Conservation (phyloP, 108 stramenopile species). For the Seminavis robusta region DNA sequence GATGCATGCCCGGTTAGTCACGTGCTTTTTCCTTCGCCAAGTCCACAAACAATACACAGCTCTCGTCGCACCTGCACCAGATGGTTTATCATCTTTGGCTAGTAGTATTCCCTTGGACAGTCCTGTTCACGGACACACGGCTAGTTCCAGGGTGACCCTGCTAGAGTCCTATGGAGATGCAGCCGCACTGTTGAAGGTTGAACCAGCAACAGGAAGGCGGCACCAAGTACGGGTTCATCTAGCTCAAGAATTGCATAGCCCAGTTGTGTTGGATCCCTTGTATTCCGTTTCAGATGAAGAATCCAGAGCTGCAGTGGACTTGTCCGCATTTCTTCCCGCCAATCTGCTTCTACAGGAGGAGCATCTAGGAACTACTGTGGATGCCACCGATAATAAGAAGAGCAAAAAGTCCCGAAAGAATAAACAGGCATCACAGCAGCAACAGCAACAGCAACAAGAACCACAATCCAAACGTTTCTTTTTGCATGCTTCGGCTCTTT, state of each 20-base stretch:
- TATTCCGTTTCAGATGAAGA: slow-evolving; percentile 29
- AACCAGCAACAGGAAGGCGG: slow-evolving; percentile 68
- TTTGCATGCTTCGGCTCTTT: slow-evolving; percentile 50
- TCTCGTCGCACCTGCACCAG: slow-evolving; percentile 25
- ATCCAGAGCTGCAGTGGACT: not conserved
- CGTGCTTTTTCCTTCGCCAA: slow-evolving; percentile 57
- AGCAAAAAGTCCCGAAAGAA: not conserved
- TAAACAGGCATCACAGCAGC: not conserved
- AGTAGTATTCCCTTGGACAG: slow-evolving; percentile 2
- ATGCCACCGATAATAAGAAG: not conserved
- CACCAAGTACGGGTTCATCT: slow-evolving; percentile 81
- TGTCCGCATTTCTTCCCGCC: not conserved
- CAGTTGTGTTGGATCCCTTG: slow-evolving; percentile 46
- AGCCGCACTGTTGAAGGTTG: slow-evolving; percentile 42
- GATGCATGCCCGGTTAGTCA: slow-evolving; percentile 52
- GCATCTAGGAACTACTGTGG: slow-evolving; percentile 5
- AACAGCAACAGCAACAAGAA: slow-evolving; percentile 8
- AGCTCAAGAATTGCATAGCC: slow-evolving; percentile 42
- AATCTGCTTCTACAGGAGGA: slow-evolving; percentile 2
- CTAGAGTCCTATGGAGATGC: slow-evolving; percentile 1
- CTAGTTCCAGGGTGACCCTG: slow-evolving; percentile 12
- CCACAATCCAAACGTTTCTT: slow-evolving; percentile 28
- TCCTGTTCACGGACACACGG: slow-evolving; percentile 36
- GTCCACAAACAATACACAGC: slow-evolving; percentile 59
- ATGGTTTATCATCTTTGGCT: slow-evolving; percentile 1